phyloP scores from a whole-genome alignment of 331 rosid genomes.

The Acacia pycnantha region DNA sequence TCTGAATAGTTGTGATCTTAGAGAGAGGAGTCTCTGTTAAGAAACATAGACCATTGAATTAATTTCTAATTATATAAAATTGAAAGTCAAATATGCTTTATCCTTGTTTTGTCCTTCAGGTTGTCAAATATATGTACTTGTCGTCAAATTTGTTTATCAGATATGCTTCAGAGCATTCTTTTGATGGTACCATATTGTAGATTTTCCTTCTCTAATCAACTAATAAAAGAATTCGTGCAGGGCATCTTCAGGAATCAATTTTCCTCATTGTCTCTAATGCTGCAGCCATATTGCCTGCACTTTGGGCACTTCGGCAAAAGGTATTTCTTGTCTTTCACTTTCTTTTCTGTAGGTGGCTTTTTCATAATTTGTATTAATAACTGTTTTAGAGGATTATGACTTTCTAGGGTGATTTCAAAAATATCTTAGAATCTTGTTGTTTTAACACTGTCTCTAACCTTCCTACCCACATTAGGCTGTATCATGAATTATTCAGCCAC shows the following conservation, averaged over 20 bases:
- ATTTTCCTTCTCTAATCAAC: slow-evolving; percentile 23
- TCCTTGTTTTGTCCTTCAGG: neutral
- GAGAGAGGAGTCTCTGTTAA: neutral
- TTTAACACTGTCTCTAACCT: neutral
- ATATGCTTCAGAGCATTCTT: neutral
- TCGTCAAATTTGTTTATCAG: slow-evolving; percentile 10
- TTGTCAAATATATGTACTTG: slow-evolving; percentile 15
- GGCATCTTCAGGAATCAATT: slow-evolving; percentile 76
- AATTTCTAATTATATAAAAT: neutral
- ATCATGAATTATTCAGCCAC: slow-evolving; percentile 3
- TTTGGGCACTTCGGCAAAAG: slow-evolving; percentile 85
- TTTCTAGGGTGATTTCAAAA: neutral
- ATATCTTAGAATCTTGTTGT: neutral
- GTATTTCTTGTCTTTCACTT: slow-evolving; percentile 38
- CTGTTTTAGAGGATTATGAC: neutral
- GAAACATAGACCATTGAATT: neutral
- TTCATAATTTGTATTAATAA: slow-evolving; percentile 7
- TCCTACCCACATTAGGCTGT: neutral
- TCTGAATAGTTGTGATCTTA: neutral
- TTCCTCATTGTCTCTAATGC: slow-evolving; percentile 82
- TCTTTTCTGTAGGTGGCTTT: slow-evolving; percentile 5
- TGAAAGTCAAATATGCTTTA: slow-evolving; percentile 3
- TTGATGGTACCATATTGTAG: neutral
- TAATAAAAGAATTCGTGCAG: slow-evolving; percentile 41
- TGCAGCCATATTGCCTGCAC: slow-evolving; percentile 88